Percentiles rank a stretch among this genome's conserved stretches.
phyloP scores from a whole-genome alignment of 1,139 yeast species.

The Geotrichum carabidarum region DNA sequence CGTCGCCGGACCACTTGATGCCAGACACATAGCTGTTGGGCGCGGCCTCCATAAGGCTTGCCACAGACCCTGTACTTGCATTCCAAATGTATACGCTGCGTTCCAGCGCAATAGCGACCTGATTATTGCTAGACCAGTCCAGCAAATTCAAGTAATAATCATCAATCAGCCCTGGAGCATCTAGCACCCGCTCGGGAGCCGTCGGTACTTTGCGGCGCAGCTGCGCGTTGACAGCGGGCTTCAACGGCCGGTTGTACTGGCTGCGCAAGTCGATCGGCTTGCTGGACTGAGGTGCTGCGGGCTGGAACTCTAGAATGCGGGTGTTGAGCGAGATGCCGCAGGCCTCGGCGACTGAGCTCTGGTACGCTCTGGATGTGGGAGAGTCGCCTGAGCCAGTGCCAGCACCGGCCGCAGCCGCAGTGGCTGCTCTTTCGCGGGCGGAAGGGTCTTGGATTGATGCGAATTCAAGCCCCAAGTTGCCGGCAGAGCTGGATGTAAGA shows the following conservation, averaged over 20 bases:
- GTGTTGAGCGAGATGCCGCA: slow-evolving; percentile 85
- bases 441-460: not conserved
- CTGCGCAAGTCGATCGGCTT: slow-evolving; percentile 50
- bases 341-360: slow-evolving; percentile 86
- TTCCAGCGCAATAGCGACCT: slow-evolving; percentile 85
- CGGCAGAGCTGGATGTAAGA: not conserved
- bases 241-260: slow-evolving; percentile 40
- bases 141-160: slow-evolving; percentile 85
- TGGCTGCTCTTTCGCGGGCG: not conserved
- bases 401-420: slow-evolving; percentile 5
- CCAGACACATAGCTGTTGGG: slow-evolving; percentile 53
- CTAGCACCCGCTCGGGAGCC: slow-evolving; percentile 88
- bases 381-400: slow-evolving; percentile 18
- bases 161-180: slow-evolving; percentile 92
- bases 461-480: slow-evolving; percentile 9
- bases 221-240: slow-evolving; percentile 53
- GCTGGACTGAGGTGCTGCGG: slow-evolving; percentile 72
- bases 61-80: slow-evolving; percentile 78
- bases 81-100: slow-evolving; percentile 88
- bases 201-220: slow-evolving; percentile 68
- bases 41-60: slow-evolving; percentile 56
- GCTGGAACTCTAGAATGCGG: slow-evolving; percentile 81
- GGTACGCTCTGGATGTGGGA: slow-evolving; percentile 41
- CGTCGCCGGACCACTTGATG: slow-evolving; percentile 88
- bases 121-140: slow-evolving; percentile 82